Conservation (phyloP, 2,329 filamentous ascomycete species). For the Epicoccum sorghinum region DNA sequence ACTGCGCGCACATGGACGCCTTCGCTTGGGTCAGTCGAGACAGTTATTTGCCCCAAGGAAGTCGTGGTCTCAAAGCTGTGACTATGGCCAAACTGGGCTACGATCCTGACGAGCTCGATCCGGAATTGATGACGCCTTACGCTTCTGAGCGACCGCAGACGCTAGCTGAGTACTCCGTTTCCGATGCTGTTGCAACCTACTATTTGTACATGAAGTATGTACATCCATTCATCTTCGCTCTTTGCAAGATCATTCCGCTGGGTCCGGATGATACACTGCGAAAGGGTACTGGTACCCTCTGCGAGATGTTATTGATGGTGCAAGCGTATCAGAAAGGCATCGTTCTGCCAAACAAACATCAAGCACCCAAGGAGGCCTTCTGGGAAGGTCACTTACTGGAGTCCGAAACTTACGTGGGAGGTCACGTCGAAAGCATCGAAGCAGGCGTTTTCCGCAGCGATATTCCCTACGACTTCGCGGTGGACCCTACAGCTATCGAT, state of each 20-base stretch:
- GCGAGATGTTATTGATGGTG: slow-evolving; percentile 99
- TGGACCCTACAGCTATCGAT: slow-evolving; percentile 89
- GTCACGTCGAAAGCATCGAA: slow-evolving; percentile 98
- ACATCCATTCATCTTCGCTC: slow-evolving; percentile 98
- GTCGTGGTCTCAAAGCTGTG: slow-evolving; percentile 94
- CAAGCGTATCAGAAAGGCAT: slow-evolving; percentile 93
- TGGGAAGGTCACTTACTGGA: slow-evolving; percentile 97
- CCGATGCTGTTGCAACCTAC: slow-evolving; percentile 97
- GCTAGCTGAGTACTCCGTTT: slow-evolving; percentile 96
- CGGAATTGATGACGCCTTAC: slow-evolving; percentile 92
- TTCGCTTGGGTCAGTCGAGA: slow-evolving; percentile 99
- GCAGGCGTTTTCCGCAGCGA: slow-evolving; percentile 95
- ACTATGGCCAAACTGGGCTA: slow-evolving; percentile 98
- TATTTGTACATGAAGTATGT: slow-evolving; percentile 99
- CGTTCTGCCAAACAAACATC: slow-evolving; percentile 93
- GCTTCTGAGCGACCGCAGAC: slow-evolving; percentile 91
- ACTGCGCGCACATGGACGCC: slow-evolving; percentile 98
- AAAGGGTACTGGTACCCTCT: slow-evolving; percentile 97
- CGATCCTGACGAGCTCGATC: slow-evolving; percentile 96
- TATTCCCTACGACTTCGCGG: slow-evolving; percentile 90
- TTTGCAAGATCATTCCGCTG: slow-evolving; percentile 94
- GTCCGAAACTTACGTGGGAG: slow-evolving; percentile 96
- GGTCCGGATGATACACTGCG: slow-evolving; percentile 90
- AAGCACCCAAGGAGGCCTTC: slow-evolving; percentile 87
- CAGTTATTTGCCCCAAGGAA: slow-evolving; percentile 95